phyloP scores from a whole-genome alignment of 345 rosid genomes.

The Crucihimalaya himalaica region DNA sequence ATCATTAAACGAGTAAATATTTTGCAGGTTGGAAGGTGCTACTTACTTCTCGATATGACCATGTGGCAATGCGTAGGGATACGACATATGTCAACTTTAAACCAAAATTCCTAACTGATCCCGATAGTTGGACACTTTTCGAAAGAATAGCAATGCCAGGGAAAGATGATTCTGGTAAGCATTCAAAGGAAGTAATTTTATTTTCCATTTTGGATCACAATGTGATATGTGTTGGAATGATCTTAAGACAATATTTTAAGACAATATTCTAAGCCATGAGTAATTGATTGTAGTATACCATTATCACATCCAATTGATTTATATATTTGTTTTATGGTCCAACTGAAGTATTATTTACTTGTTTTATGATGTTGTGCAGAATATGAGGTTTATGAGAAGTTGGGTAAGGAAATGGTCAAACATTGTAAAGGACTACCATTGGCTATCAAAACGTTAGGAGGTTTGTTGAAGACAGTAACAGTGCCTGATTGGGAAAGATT shows the following conservation, averaged over 20 bases:
- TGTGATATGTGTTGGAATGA: background rate
- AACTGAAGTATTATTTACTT: too few relatives aligned
- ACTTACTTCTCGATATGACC: conserved; percentile 49
- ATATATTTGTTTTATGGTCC: too few relatives aligned
- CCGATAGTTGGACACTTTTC: conserved; percentile 44
- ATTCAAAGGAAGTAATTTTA: background rate
- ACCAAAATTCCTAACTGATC: too few relatives aligned
- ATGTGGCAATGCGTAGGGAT: too few relatives aligned
- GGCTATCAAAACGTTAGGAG: background rate
- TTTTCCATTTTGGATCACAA: background rate
- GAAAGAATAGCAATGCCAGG: conserved; percentile 13
- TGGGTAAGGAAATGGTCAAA: background rate
- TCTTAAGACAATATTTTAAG: too few relatives aligned
- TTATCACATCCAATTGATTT: background rate
- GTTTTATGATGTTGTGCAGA: background rate
- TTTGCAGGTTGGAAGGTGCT: conserved; percentile 11
- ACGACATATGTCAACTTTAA: too few relatives aligned
- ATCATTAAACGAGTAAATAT: too few relatives aligned
- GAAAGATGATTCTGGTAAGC: conserved; percentile 22
- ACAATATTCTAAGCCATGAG: background rate
- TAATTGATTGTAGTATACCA: background rate
- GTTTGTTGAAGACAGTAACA: background rate
- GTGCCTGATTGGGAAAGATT: background rate
- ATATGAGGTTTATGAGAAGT: background rate
- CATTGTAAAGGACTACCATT: conserved; percentile 15